These are phyloP conservation scores for Kodamaea kakaduensis DNA, from an alignment of 805 yeast species.

Conservation along the genomic window DNA sequence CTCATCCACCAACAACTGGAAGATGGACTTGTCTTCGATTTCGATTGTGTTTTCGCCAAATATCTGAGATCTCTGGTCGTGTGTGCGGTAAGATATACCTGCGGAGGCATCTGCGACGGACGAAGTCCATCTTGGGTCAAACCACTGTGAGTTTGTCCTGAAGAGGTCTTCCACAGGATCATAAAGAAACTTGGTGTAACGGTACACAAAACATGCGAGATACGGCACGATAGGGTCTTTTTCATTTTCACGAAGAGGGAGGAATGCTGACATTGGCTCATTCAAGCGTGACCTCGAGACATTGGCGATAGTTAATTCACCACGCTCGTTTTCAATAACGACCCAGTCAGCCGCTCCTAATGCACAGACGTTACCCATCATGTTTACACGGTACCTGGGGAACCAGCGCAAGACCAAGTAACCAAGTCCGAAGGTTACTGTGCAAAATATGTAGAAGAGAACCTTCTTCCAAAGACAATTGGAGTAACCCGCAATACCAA, in stretches of 20 bases:
- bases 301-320: constrained; percentile 63
- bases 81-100: constrained; percentile 69
- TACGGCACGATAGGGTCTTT: constrained; percentile 66
- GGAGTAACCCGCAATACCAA: constrained; percentile 89
- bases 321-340: constrained; percentile 90
- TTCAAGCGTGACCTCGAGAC: constrained; percentile 63
- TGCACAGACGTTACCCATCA: constrained; percentile 63
- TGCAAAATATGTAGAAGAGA: constrained; percentile 52
- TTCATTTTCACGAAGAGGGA: constrained; percentile 31
- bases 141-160: constrained; percentile 83
- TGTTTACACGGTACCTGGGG: constrained; percentile 65
- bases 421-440: constrained; percentile 64
- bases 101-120: constrained; percentile 49
- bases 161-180: constrained; percentile 86
- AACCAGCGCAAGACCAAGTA: constrained; percentile 81
- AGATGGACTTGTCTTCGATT: constrained; percentile 65
- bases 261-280: constrained; percentile 65
- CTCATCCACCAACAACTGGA: constrained; percentile 73
- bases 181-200: constrained; percentile 79
- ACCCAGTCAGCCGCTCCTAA: constrained; percentile 88
- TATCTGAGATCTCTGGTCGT: constrained; percentile 64
- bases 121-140: constrained; percentile 75
- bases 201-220: constrained; percentile 68
- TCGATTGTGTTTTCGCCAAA: constrained; percentile 78
- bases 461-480: constrained; percentile 45